These are phyloP conservation scores for Candida sanyaensis DNA, from an alignment of 1,139 yeast species.

Conservation along the genomic window DNA sequence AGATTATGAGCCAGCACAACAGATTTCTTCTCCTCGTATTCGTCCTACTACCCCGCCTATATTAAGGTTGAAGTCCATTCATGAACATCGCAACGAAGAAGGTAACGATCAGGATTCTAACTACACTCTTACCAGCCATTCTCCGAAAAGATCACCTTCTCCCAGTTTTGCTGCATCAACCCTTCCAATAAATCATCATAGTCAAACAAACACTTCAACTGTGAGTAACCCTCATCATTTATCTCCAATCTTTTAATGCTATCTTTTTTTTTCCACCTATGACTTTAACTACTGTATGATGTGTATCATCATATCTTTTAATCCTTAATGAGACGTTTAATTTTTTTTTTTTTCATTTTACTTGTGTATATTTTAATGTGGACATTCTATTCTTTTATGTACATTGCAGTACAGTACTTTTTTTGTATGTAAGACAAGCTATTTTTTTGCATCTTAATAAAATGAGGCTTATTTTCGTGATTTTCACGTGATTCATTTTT, in stretches of 20 bases:
- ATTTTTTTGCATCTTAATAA: neutral
- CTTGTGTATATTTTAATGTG: conserved; percentile 1
- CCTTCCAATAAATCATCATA: neutral
- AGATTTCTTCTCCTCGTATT: neutral
- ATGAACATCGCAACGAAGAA: neutral
- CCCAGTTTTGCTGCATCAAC: neutral
- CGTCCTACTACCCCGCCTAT: conserved; percentile 1
- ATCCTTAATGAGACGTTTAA: neutral
- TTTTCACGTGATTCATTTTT: neutral
- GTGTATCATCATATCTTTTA: too few species aligned
- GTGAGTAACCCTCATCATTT: conserved; percentile 10
- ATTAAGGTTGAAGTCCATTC: conserved; percentile 1
- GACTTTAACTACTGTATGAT: too few species aligned
- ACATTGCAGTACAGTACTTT: neutral
- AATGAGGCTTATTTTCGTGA: neutral
- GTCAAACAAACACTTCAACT: conserved; percentile 1
- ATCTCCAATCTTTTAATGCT: conserved; percentile 10
- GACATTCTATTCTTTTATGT: neutral
- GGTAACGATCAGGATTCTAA: neutral
- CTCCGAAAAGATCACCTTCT: neutral
- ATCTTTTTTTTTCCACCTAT: neutral
- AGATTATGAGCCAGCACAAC: neutral
- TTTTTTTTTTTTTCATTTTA: neutral
- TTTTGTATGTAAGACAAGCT: too few species aligned
- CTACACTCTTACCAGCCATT: neutral